Conservation (phyloP, 2,329 filamentous ascomycete species). For the Lecanosticta acicola region DNA sequence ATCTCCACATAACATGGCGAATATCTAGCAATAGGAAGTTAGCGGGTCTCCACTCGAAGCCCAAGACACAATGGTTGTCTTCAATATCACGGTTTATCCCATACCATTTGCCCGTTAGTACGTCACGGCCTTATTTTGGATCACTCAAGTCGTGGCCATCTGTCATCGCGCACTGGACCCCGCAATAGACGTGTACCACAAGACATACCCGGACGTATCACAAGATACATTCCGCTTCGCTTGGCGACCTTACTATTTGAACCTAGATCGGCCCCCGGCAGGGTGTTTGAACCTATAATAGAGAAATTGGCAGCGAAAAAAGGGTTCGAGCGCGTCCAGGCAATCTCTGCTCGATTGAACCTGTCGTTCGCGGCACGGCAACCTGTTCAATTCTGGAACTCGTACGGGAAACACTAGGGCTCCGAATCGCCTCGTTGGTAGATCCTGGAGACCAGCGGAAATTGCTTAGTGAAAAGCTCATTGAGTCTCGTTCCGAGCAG, state of each 20-base stretch:
- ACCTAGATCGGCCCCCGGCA: slow-evolving; percentile 18
- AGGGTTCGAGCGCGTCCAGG: slow-evolving; percentile 23
- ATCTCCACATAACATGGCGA: too few species aligned
- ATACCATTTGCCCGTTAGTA: slow-evolving; percentile 23
- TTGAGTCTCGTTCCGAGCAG: slow-evolving; percentile 30
- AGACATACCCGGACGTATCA: slow-evolving; percentile 37
- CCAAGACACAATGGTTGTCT: not conserved
- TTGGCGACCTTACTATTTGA: slow-evolving; percentile 39
- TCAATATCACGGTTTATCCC: slow-evolving; percentile 22
- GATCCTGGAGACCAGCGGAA: slow-evolving; percentile 12
- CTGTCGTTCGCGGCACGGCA: slow-evolving; percentile 32
- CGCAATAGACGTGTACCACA: slow-evolving; percentile 37
- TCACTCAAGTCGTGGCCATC: slow-evolving; percentile 30
- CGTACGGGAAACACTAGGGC: slow-evolving; percentile 34
- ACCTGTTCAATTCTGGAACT: slow-evolving; percentile 33
- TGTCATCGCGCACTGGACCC: slow-evolving; percentile 36
- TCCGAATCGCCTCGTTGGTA: slow-evolving; percentile 31
- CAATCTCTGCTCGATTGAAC: slow-evolving; percentile 27
- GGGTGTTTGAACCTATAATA: not conserved
- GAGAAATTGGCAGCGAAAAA: slow-evolving; percentile 16
- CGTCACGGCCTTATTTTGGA: not conserved
- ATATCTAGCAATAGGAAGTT: not conserved
- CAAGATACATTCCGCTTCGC: slow-evolving; percentile 34
- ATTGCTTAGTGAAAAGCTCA: slow-evolving; percentile 26
- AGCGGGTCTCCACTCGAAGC: too few species aligned